phyloP scores from a whole-genome alignment of 1,284 basidiomycete species.

The Pseudozyma pruni region DNA sequence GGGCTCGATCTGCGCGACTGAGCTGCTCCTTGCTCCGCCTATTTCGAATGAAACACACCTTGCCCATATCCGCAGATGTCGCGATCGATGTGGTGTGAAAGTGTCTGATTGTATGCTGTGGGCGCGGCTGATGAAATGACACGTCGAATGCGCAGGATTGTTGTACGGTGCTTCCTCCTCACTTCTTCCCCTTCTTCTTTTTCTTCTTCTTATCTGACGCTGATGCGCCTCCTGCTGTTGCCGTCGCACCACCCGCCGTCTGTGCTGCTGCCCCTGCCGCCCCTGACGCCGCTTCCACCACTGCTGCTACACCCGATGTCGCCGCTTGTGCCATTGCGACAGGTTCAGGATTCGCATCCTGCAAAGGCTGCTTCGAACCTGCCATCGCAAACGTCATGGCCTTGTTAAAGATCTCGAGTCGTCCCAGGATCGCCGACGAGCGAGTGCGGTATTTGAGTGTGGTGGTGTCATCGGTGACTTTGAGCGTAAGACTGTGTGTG shows the following conservation, averaged over 20 bases:
- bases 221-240: slow-evolving; percentile 8
- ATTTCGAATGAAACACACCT: too few relatives aligned
- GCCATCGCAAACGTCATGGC: slow-evolving; percentile 81
- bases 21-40: not conserved
- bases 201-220: slow-evolving; percentile 50
- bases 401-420: slow-evolving; percentile 89
- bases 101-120: not conserved
- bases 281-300: slow-evolving; percentile 6
- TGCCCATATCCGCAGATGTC: not conserved
- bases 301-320: not conserved
- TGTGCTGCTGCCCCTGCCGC: slow-evolving; percentile 1
- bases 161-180: not conserved
- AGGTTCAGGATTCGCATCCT: slow-evolving; percentile 35
- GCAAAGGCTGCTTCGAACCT: slow-evolving; percentile 29
- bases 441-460: slow-evolving; percentile 88
- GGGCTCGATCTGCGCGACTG: slow-evolving; percentile 44
- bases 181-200: slow-evolving; percentile 52
- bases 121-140: not conserved
- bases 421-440: slow-evolving; percentile 90
- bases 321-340: not conserved
- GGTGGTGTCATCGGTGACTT: slow-evolving; percentile 59
- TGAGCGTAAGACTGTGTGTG: slow-evolving; percentile 51
- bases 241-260: not conserved
- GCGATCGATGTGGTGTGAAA: not conserved
- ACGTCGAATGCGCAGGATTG: not conserved